Evolutionary conservation across 208 protist genomes (phyloP), one percentile per base, ranked within the genome.

Genomic region (Leishmania martiniquensis): DNA sequence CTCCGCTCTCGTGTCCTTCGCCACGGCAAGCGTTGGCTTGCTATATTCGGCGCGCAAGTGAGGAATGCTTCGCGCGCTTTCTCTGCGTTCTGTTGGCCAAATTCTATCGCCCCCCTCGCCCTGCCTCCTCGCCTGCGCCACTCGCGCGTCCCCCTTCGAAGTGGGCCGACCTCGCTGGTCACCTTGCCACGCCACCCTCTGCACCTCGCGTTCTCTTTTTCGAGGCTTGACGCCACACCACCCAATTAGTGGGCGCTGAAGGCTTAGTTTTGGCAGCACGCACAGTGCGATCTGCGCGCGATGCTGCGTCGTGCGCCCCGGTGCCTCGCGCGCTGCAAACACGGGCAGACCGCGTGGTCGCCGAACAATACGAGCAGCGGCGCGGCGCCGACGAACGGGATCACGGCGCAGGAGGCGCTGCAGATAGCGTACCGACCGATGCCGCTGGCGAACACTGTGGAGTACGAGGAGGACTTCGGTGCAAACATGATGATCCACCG

Each of bases 391-490:
- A 71, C 83, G n/a, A 91, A 80, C 69, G 91, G 90, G 39, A 67
- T 97, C 39, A 94, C 90, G n/a, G 85, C 86, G 39, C 88, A 93
- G 71, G 91, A 97, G 78, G 89, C 91, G 20, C 83, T 93, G 47
- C 87, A 95, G 52, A 93, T 97, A 52, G 89, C 87, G 17, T 95
- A 97, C 83, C 91, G 93, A 20, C 93, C 93, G 13, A 90, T 96
- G 91, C 93, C 93, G 51, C 84, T 78, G 32, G 69, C 74, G 22
- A 84, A 94, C 45, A 95, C 90, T 34, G 93, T 97, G 1, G 91
- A 97, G 84, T 95, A 95, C 83, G 91, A 97, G 76, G 91, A 97
- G 74, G 93, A 97, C 77, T 97, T 94, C 78, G 91, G 91, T 20
- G 81, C 78, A 63, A 96, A 90, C 71, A 82, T 97, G 78, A 93